Conservation (phyloP, 202 grass and related monocot genomes). For the Bolboschoenoplectus hybrid region DNA sequence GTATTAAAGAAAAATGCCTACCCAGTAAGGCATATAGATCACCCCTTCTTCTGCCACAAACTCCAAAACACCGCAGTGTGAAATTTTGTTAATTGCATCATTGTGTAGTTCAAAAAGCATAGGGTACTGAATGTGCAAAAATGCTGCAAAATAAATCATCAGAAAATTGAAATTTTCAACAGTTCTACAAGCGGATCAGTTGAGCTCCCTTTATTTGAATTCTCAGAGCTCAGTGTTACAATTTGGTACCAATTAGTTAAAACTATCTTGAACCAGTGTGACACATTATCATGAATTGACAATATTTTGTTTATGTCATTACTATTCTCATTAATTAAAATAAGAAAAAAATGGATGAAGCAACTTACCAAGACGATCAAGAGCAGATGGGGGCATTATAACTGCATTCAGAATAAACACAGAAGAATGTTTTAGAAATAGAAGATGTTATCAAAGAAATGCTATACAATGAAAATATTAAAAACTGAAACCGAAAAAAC, state of each 20-base stretch:
- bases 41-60: conserved; percentile 94
- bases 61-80: conserved; percentile 88
- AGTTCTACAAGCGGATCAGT: conserved; percentile 27
- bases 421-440: conserved; percentile 27
- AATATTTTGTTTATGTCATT: conserved; percentile 6
- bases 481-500: not conserved
- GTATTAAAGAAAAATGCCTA: conserved; percentile 35
- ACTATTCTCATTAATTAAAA: not conserved
- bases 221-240: not conserved
- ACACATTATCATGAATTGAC: not conserved
- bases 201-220: not conserved
- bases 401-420: conserved; percentile 53
- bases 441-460: not conserved
- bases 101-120: conserved; percentile 92
- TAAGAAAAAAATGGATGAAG: conserved; percentile 9
- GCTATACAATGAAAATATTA: not conserved
- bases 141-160: conserved; percentile 59
- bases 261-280: not conserved
- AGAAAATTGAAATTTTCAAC: conserved; percentile 15
- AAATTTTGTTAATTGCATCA: conserved; percentile 57
- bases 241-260: not conserved
- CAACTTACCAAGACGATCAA: conserved; percentile 73
- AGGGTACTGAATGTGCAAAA: conserved; percentile 78
- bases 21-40: conserved; percentile 94
- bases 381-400: conserved; percentile 86